Evolutionary conservation across 2,329 filamentous ascomycete genomes (phyloP), one percentile per base, ranked within the genome.

Genomic region (Grosmannia huntii): DNA sequence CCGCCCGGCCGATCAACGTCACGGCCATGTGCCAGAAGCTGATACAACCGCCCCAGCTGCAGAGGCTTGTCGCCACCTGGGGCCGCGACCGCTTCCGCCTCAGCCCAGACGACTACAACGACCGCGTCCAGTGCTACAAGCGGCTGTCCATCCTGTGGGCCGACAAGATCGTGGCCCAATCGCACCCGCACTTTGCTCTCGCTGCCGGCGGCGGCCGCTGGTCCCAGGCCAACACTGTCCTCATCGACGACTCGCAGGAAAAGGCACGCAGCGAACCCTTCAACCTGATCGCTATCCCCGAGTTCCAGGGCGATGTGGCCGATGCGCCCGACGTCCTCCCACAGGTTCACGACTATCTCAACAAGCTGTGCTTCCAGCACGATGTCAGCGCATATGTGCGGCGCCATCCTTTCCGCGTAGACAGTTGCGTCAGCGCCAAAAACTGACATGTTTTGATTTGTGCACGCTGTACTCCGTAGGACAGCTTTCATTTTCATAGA

Each of bases 71-170:
- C 33, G 86, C 84, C 21, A 72, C 85, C 57, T 96, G 91, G 90
- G 86, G 77, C 6, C 83, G 94, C 33, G 86, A 95, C 66, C 81
- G 78, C 28, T 85, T 97, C 60, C 82, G 82, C 23, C 79, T 99
- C 4, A 78, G 79, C 0, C 48, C 64, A 0, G 61, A 68, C 3
- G 85, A 95, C 68, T 96, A 87, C 73, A 73, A 77, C 59, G 64
- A 71, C 55, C 87, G 88, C 59, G 84, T 92, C 0, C 89, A 95
- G 69, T 90, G 91, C 59, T 97, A 96, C 77, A 99, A 99, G 75
- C 81, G 88, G 44, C 78, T 99, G 3, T 76, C 82, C 0, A 75
- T 72, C 55, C 72, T 96, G 0, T 99, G 94, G 94, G 66, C 65
- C 14, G 72, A 83, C 62, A 68, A 70, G 0, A 53, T 58, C 4